Evolutionary conservation across 306 rosid genomes (phyloP).

Genomic region (Sesbania bispinosa): DNA sequence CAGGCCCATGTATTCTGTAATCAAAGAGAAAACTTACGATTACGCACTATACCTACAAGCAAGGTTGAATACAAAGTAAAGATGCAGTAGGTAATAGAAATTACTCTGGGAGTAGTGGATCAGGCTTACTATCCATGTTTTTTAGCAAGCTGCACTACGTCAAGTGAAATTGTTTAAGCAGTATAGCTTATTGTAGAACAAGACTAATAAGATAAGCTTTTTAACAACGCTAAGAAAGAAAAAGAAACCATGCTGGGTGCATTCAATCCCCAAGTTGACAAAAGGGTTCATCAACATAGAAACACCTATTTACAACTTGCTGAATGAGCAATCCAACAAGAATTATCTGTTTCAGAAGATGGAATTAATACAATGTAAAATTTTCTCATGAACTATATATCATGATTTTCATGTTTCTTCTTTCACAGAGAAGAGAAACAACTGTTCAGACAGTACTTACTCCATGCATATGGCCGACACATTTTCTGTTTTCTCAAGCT

Average conservation of each 20-base stretch:
- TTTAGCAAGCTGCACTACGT: conserved; percentile 49
- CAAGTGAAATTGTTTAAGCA: conserved; percentile 23
- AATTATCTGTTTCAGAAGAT: neutral
- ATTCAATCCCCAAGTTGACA: neutral
- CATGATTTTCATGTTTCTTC: neutral
- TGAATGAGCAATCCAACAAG: conserved; percentile 2
- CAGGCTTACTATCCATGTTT: conserved; percentile 46
- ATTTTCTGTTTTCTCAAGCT: conserved; percentile 60
- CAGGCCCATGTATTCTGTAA: conserved; percentile 61
- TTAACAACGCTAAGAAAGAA: neutral
- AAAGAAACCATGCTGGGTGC: neutral
- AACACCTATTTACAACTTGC: neutral
- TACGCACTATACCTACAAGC: neutral
- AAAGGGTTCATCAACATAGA: neutral
- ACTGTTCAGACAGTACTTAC: conserved; percentile 44
- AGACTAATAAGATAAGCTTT: neutral
- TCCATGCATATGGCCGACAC: conserved; percentile 61
- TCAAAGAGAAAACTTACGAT: conserved; percentile 17
- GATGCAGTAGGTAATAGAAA: conserved; percentile 21
- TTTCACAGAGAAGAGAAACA: conserved; percentile 2
- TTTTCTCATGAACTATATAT: neutral
- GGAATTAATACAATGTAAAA: neutral
- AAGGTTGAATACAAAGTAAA: conserved; percentile 12
- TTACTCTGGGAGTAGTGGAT: conserved; percentile 74
- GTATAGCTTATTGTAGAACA: neutral